A percentile compares a stretch with the other conserved stretches of the same genome.
These are phyloP conservation scores for Ormosia semicastrata DNA, from an alignment of 306 rosid genomes.

Conservation along the genomic window DNA sequence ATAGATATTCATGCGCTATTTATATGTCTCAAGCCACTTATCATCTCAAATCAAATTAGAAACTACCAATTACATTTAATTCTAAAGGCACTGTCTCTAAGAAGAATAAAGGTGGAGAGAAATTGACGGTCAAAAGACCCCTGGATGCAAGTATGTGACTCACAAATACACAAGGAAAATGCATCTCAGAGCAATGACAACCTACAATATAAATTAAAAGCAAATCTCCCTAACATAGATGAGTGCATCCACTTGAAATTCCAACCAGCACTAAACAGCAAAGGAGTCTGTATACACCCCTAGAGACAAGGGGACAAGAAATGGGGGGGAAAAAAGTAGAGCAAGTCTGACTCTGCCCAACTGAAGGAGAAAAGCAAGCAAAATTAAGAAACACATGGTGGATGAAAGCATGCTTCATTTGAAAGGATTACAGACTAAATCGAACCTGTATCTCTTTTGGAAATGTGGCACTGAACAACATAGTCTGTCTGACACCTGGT, in stretches of 20 bases:
- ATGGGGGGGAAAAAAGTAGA: background rate
- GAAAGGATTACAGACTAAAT: background rate
- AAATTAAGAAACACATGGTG: background rate
- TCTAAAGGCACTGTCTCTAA: background rate
- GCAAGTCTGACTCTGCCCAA: background rate
- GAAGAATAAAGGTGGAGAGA: background rate
- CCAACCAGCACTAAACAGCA: background rate
- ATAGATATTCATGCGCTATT: background rate
- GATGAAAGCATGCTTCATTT: background rate
- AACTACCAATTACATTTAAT: background rate
- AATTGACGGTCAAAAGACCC: background rate
- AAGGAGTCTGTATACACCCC: background rate
- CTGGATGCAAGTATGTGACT: background rate
- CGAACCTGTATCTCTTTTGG: constrained; percentile 79
- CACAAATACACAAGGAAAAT: background rate
- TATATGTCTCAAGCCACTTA: background rate
- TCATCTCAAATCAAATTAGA: background rate
- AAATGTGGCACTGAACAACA: constrained; percentile 82
- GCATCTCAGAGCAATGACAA: background rate
- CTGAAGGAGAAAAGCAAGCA: background rate
- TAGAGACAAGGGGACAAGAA: background rate
- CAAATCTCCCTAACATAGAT: background rate
- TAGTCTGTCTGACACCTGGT: constrained; percentile 69
- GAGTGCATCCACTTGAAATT: background rate
- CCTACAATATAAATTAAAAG: background rate